phyloP scores from a whole-genome alignment of 805 yeast species.

The Lipomyces chichibuensis region DNA sequence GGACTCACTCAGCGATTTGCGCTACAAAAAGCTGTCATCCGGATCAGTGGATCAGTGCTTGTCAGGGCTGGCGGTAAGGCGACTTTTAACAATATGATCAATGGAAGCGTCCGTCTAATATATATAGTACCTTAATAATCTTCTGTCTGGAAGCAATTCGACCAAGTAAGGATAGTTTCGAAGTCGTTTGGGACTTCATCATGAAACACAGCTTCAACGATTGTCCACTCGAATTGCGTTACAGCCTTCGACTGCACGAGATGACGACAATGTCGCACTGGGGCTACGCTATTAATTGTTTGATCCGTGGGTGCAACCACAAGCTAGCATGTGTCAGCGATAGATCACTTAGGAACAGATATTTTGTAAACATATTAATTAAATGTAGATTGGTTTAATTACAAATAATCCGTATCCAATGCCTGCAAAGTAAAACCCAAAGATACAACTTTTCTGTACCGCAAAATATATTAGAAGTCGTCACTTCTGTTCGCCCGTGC shows the following conservation, averaged over 20 bases:
- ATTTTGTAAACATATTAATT: too few relatives aligned
- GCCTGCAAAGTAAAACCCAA: neutral
- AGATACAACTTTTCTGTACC: neutral
- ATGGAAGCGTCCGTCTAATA: neutral
- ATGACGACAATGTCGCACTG: too few relatives aligned
- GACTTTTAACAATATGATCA: neutral
- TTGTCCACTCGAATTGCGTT: neutral
- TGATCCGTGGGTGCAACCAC: too few relatives aligned
- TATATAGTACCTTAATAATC: neutral
- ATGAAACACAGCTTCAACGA: neutral
- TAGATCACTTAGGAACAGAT: too few relatives aligned
- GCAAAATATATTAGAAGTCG: neutral
- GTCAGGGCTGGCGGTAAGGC: conserved; percentile 6
- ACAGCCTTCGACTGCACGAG: too few relatives aligned
- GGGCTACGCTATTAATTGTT: too few relatives aligned
- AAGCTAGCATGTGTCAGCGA: too few relatives aligned
- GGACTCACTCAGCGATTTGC: conserved; percentile 31
- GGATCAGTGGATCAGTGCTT: conserved; percentile 13
- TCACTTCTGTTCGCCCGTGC: neutral
- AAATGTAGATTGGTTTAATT: neutral
- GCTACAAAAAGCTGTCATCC: conserved; percentile 18
- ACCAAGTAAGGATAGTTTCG: neutral
- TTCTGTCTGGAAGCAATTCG: neutral
- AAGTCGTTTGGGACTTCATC: neutral
- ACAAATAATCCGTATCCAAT: neutral